Conservation (phyloP, 768 basidiomycete species). For the Hysterangium stoloniferum region DNA sequence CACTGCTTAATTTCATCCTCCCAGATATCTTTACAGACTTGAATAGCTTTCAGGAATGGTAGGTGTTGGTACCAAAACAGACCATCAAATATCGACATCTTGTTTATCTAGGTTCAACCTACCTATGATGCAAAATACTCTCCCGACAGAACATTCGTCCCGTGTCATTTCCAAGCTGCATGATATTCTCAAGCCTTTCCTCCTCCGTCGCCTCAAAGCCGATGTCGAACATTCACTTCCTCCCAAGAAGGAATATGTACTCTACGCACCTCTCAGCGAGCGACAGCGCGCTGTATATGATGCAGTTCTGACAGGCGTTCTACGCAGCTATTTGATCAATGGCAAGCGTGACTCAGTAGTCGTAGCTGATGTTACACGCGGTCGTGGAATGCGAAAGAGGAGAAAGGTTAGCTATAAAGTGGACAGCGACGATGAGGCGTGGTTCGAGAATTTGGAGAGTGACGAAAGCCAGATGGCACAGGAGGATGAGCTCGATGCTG, state of each 20-base stretch:
- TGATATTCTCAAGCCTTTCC: conserved; percentile 90
- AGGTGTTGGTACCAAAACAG: conserved; percentile 15
- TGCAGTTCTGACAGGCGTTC: conserved; percentile 59
- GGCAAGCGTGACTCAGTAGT: conserved; percentile 16
- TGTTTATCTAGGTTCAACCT: conserved; percentile 55
- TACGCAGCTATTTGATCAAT: conserved; percentile 49
- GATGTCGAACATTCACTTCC: conserved; percentile 81
- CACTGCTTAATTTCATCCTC: conserved; percentile 89
- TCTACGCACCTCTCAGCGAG: conserved; percentile 82
- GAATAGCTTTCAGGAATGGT: conserved; percentile 88
- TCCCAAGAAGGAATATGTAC: conserved; percentile 89
- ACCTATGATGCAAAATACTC: conserved; percentile 47
- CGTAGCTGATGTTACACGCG: conserved; percentile 26
- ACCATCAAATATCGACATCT: conserved; percentile 4
- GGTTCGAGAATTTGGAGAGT: conserved; percentile 51
- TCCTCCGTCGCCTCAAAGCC: conserved; percentile 82
- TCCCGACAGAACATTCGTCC: conserved; percentile 51
- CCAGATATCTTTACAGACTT: conserved; percentile 91
- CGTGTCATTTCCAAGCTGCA: conserved; percentile 75
- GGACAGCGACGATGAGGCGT: conserved; percentile 59
- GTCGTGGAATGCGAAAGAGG: conserved; percentile 20
- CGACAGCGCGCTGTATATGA: conserved; percentile 84
- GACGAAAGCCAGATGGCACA: conserved; percentile 27
- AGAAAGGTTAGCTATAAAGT: conserved; percentile 40
- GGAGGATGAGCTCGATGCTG: conserved; percentile 44